Evolutionary conservation across 2,329 filamentous ascomycete genomes (phyloP), one percentile per base, ranked within the genome.

Genomic region (Hortaea sp.): DNA sequence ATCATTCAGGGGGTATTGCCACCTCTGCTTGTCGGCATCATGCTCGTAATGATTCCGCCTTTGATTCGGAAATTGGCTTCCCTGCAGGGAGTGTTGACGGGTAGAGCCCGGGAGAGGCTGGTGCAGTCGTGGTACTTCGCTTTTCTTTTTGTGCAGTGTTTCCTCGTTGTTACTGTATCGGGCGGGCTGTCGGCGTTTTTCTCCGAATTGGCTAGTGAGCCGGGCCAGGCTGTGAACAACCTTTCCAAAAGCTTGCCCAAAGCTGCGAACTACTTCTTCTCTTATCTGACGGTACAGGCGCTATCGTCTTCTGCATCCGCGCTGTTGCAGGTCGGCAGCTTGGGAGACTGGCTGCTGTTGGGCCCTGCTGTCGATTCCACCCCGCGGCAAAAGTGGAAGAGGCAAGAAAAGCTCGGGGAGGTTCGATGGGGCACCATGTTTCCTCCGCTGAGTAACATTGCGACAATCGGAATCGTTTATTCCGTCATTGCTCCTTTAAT

Each of bases 241-340:
- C 70, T 98, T 29, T 90, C 90, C 0, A 64, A 72, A 7, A 92
- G 89, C 49, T 70, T 98, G 5, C 92, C 92, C 2, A 85, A 80
- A 55, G 84, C 89, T 0, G 85, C 88, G 56, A 95, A 95, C 62
- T 98, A 97, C 66, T 98, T 97, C 72, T 97, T 95, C 73, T 90
- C 88, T 1, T 98, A 98, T 75, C 89, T 98, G 81, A 84, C 95
- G 62, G 81, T 98, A 7, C 92, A 97, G 60, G 88, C 89, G 0
- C 75, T 97, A 57, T 88, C 87, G 52, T 88, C 87, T 52, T 88
- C 41, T 73, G 83, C 53, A 94, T 88, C 85, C 64, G 90, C 87
- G 1, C 72, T 97, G 4, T 71, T 95, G 9, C 92, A 97, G 60
- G 77, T 94, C 27, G 80, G 79, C n/a, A 78, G 81, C 4, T 74